Conservation (phyloP, 2,329 filamentous ascomycete genomes). For the Fusarium sp. region DNA sequence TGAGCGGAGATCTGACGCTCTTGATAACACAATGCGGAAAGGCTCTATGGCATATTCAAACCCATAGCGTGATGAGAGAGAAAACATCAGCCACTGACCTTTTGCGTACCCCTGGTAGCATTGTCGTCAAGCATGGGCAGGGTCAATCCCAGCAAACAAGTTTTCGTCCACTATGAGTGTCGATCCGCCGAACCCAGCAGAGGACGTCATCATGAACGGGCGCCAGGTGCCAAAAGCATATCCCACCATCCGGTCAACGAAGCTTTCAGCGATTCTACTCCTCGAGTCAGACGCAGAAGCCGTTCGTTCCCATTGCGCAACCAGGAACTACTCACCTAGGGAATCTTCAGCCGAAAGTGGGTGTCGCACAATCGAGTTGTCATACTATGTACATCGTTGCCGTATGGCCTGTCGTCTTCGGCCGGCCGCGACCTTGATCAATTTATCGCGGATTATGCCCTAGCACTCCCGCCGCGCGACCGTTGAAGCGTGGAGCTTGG, state of each 20-base stretch:
- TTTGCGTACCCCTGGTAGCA: constrained; percentile 4
- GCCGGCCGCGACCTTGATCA: constrained; percentile 23
- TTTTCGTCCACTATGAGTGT: constrained; percentile 32
- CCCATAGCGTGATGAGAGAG: constrained; percentile 1
- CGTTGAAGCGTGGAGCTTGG: constrained; percentile 35
- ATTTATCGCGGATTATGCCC: constrained; percentile 24
- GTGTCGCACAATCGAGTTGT: constrained; percentile 44
- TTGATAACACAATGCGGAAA: neutral
- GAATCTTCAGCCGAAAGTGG: neutral
- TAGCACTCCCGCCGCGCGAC: constrained; percentile 33
- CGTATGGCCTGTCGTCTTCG: constrained; percentile 18
- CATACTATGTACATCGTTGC: constrained; percentile 39
- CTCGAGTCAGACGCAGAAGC: constrained; percentile 6
- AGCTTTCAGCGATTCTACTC: constrained; percentile 3
- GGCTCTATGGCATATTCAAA: neutral
- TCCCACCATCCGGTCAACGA: neutral
- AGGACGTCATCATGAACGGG: constrained; percentile 31
- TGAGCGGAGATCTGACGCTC: constrained; percentile 1
- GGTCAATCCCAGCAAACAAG: constrained; percentile 39
- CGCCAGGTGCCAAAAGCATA: constrained; percentile 20
- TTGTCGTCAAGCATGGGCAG: constrained; percentile 23
- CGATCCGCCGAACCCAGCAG: constrained; percentile 28
- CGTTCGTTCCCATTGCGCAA: neutral
- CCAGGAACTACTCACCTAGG: neutral
- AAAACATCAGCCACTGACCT: neutral